Evolutionary conservation across 1,139 yeast species (phyloP).

Genomic region (Lodderomyces oxycetoniae): DNA sequence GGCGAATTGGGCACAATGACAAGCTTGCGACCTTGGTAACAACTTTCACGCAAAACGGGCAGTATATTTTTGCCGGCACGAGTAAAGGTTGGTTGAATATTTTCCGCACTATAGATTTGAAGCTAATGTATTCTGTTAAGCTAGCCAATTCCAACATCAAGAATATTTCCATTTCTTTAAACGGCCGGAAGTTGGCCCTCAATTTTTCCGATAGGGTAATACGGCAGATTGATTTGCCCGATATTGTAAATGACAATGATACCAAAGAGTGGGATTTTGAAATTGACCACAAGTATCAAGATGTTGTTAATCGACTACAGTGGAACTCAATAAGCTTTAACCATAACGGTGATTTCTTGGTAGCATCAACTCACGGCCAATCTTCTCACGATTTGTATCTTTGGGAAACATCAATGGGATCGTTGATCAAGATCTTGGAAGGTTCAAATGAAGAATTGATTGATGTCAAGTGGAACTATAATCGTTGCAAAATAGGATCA

Average conservation of each 20-base stretch:
- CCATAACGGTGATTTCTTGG: conserved; percentile 75
- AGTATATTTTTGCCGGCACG: conserved; percentile 66
- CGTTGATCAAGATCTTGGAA: conserved; percentile 81
- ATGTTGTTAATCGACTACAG: conserved; percentile 80
- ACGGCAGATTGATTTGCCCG: conserved; percentile 61
- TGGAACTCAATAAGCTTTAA: conserved; percentile 83
- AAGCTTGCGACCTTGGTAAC: conserved; percentile 30
- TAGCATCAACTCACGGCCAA: conserved; percentile 85
- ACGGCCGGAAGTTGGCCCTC: conserved; percentile 66
- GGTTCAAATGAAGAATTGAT: conserved; percentile 87
- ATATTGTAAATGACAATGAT: conserved; percentile 29
- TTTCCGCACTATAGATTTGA: conserved; percentile 24
- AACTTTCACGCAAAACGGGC: conserved; percentile 42
- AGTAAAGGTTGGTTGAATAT: conserved; percentile 74
- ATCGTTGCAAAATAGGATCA: conserved; percentile 74
- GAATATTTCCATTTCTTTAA: conserved; percentile 58
- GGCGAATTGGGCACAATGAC: conserved; percentile 14
- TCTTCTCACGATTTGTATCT: conserved; percentile 83
- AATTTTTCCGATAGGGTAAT: conserved; percentile 82
- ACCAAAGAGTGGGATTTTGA: conserved; percentile 53
- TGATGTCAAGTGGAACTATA: conserved; percentile 81
- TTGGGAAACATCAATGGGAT: conserved; percentile 90
- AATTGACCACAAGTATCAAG: conserved; percentile 80
- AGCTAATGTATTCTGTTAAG: conserved; percentile 47
- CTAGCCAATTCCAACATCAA: conserved; percentile 70